Percentiles rank a stretch among this genome's conserved stretches.
These are phyloP conservation scores for Lactifluus rugatus DNA, from an alignment of 768 basidiomycete genomes.

Conservation along the genomic window DNA sequence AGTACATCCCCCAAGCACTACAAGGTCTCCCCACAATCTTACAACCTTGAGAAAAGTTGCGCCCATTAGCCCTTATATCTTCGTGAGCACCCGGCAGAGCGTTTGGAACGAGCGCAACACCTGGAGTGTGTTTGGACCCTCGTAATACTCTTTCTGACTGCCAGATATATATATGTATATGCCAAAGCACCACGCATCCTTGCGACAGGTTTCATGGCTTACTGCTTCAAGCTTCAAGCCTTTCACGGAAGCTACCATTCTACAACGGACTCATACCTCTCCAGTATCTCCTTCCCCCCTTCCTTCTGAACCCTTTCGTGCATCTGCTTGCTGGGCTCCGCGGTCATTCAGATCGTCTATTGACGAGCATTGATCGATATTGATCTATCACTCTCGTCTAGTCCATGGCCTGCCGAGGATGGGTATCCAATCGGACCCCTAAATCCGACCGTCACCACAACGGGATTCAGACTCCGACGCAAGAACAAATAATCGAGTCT, in stretches of 20 bases:
- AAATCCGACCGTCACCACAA: no score
- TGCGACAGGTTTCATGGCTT: not conserved
- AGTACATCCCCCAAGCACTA: not conserved
- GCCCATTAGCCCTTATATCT: constrained; percentile 15
- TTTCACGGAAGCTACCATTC: constrained; percentile 16
- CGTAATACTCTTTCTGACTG: no score
- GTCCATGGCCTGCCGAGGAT: constrained; percentile 1
- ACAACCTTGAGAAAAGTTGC: constrained; percentile 6
- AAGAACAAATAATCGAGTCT: no score
- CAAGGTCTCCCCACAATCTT: constrained; percentile 15
- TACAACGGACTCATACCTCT: constrained; percentile 10
- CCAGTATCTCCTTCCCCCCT: constrained; percentile 3
- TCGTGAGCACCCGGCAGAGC: constrained; percentile 4
- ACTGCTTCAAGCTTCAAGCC: not conserved
- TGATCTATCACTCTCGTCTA: constrained; percentile 1
- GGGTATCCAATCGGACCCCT: no score
- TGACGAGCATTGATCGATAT: constrained; percentile 12
- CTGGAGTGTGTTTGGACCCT: constrained; percentile 4
- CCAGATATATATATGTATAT: no score
- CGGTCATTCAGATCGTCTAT: not conserved
- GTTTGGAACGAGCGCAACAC: constrained; percentile 12
- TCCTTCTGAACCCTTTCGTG: not conserved
- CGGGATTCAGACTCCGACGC: not conserved
- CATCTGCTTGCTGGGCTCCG: not conserved
- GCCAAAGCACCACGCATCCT: constrained; percentile 13